Percentiles rank a stretch among this genome's conserved stretches.
These are phyloP conservation scores for Fusarium abutilonis DNA, from an alignment of 2,329 filamentous ascomycete genomes.

Conservation along the genomic window DNA sequence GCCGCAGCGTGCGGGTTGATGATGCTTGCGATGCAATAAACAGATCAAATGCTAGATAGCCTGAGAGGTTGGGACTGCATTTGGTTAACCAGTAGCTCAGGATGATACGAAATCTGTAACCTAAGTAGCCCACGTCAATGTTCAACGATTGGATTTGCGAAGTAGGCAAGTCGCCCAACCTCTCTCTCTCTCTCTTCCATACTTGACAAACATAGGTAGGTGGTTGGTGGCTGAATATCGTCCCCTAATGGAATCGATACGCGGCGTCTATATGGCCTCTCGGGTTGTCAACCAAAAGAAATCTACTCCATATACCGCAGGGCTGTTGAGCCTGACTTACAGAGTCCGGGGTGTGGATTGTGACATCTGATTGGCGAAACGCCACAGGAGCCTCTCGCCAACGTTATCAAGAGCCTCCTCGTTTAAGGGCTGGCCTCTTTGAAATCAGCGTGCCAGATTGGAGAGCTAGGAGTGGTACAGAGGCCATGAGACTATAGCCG, in stretches of 20 bases:
- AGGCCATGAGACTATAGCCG: neutral
- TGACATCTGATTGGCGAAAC: constrained; percentile 36
- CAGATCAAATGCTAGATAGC: neutral
- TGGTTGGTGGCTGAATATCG: constrained; percentile 9
- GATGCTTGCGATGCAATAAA: neutral
- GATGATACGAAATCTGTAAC: neutral
- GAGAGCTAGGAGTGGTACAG: constrained; percentile 18
- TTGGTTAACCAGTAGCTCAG: neutral
- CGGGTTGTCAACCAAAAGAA: neutral
- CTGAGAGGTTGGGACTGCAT: neutral
- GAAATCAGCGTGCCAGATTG: constrained; percentile 32
- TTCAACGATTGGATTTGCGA: constrained; percentile 2
- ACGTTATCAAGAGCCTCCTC: constrained; percentile 16
- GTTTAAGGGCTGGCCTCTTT: constrained; percentile 19
- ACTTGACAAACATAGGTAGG: constrained; percentile 1
- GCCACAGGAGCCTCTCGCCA: constrained; percentile 23
- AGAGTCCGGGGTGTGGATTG: constrained; percentile 26
- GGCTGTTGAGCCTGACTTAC: neutral
- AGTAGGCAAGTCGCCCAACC: constrained; percentile 7
- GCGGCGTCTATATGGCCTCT: constrained; percentile 1
- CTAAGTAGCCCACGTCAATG: constrained; percentile 1
- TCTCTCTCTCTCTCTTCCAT: neutral
- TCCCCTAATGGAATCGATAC: neutral
- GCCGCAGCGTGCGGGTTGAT: neutral
- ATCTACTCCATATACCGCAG: neutral